phyloP scores from a whole-genome alignment of 345 rosid species.

The Salix arbutifolia region DNA sequence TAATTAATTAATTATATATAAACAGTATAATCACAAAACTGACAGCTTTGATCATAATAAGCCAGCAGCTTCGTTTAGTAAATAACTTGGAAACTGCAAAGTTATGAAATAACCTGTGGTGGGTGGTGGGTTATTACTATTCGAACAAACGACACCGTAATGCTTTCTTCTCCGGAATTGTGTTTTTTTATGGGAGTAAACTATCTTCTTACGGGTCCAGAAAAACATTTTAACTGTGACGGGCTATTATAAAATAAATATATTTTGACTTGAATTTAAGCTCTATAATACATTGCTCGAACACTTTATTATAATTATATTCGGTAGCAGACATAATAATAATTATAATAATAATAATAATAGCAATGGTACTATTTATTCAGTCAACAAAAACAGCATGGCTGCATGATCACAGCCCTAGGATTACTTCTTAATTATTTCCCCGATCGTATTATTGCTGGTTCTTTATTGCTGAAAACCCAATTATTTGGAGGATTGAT shows the following conservation, averaged over 20 bases:
- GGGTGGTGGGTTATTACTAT: conserved; percentile 14
- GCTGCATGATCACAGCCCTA: conserved; percentile 18
- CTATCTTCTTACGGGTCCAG: no score
- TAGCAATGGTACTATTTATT: background rate
- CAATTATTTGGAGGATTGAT: conserved; percentile 16
- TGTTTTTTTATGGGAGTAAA: background rate
- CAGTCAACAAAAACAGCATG: background rate
- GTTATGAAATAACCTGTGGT: background rate
- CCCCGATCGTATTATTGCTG: background rate
- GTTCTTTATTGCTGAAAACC: background rate
- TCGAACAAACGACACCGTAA: conserved; percentile 16
- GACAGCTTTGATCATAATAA: no score
- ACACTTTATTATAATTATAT: background rate
- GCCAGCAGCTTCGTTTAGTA: no score
- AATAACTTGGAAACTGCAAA: conserved; percentile 9
- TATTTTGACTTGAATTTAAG: no score
- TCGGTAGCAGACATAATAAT: conserved; percentile 27
- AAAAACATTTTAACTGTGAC: no score
- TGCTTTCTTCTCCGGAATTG: conserved; percentile 11
- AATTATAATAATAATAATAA: conserved; percentile 12
- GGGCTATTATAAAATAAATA: no score
- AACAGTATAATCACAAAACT: no score
- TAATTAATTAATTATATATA: no score
- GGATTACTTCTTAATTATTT: conserved; percentile 3
- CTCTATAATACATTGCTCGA: no score